Percentiles rank a stretch among this genome's conserved stretches.
phyloP scores from a whole-genome alignment of 805 yeast species.

The Lipomyces sp. region DNA sequence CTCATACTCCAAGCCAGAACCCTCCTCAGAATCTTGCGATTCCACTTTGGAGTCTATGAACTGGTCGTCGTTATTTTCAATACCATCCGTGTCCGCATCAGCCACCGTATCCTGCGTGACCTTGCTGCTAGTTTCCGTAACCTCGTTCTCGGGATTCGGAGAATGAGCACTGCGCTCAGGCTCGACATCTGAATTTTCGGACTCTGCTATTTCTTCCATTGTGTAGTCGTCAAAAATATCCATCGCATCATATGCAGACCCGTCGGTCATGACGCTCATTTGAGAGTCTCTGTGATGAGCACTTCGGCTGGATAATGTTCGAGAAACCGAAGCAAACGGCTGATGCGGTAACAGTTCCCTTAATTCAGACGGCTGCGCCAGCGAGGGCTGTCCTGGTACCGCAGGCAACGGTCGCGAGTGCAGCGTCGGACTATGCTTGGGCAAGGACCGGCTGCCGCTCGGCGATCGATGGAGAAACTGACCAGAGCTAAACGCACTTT shows the following conservation, averaged over 20 bases:
- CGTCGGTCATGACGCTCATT: neutral
- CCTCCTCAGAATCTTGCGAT: neutral
- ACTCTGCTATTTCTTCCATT: neutral
- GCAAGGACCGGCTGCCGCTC: slow-evolving; percentile 15
- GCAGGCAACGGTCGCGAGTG: slow-evolving; percentile 23
- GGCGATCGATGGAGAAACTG: slow-evolving; percentile 9
- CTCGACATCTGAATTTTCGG: neutral
- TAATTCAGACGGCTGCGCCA: no score
- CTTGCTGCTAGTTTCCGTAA: neutral
- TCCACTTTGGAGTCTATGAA: neutral
- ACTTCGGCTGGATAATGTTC: neutral
- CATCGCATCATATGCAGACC: slow-evolving; percentile 12
- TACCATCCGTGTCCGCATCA: neutral
- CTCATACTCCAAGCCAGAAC: neutral
- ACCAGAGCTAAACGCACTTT: slow-evolving; percentile 5
- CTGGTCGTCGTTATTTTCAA: neutral
- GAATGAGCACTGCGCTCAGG: neutral
- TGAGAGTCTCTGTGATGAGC: neutral
- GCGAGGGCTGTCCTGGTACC: slow-evolving; percentile 1
- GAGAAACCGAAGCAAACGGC: neutral
- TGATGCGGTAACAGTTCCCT: neutral
- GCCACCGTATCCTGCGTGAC: neutral
- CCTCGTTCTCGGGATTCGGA: neutral
- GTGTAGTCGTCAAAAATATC: slow-evolving; percentile 11
- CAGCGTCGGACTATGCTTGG: slow-evolving; percentile 2